Base-by-base conservation (phyloP, 208 protist genomes). In the Tritrichomonas musculus region DNA sequence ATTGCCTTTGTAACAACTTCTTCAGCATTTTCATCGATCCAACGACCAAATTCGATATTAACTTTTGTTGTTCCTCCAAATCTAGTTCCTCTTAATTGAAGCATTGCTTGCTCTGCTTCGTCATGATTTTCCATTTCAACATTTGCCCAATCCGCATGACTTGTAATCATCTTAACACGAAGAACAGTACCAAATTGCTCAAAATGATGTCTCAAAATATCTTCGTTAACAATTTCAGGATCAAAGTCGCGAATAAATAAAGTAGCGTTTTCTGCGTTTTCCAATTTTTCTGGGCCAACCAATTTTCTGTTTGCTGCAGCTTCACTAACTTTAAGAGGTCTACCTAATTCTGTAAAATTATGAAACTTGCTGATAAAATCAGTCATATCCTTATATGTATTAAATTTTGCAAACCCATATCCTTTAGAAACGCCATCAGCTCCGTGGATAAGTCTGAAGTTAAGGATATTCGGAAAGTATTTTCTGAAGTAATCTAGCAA, bases 41-140 rank as follows among this genome's bases (percentile, higher is more conserved):
- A 4, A 57, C 47, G 33, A 39, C 77, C 77, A 44, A 44, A 88
- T 88, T 53, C 17, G 25, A 88, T 88, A 11, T 53, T 27, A 33
- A 27, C 41, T 88, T 88, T 88, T 50, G 77, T 88, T 33, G 77
- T 60, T 20, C 77, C 77, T 20, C 77, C 77, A 39, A 88, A 88
- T 39, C 47, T 0, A 3, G 77, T 41, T 53, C 77, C 77, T 8
- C 0, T 8, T 3, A 88, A 17, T 20, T 41, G 47, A 39, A 2
- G 33, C 57, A 57, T 88, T 17, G 77, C 77, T 47, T 27, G 33
- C 39, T 88, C 77, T 57, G 77, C 77, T 39, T 44, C 0, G 25
- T 20, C 22, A 57, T 57, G 41, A 20, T 25, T 88, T 39, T 88
- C 77, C 77, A 88, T 57, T 17, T n/a, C 27, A 88, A 88, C 77